Conservation (phyloP, 2,329 filamentous ascomycete genomes). For the Apiospora phragmitis region DNA sequence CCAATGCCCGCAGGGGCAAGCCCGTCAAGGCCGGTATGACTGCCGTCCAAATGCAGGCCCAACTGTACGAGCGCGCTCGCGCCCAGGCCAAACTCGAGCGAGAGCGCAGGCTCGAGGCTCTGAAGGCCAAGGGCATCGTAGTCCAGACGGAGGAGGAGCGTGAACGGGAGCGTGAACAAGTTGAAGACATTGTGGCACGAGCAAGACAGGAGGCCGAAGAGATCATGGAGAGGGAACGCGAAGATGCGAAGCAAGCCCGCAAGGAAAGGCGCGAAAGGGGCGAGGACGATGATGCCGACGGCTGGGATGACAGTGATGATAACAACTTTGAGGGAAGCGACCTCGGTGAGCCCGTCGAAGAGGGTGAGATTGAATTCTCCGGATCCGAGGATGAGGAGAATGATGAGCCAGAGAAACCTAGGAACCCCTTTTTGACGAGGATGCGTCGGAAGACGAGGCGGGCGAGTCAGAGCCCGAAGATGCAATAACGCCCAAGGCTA, state of each 20-base stretch:
- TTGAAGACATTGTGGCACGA: conserved; percentile 86
- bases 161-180: conserved; percentile 75
- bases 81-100: conserved; percentile 79
- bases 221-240: conserved; percentile 76
- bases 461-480: conserved; percentile 32
- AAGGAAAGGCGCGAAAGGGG: conserved; percentile 43
- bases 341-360: conserved; percentile 42
- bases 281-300: conserved; percentile 52
- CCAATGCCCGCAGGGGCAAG: conserved; percentile 44
- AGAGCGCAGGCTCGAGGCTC: conserved; percentile 71
- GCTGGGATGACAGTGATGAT: conserved; percentile 58
- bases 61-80: conserved; percentile 70
- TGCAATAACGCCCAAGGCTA: conserved; percentile 17
- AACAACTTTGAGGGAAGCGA: conserved; percentile 38
- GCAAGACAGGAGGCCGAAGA: conserved; percentile 79
- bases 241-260: conserved; percentile 66
- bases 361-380: conserved; percentile 36
- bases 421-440: conserved; percentile 33
- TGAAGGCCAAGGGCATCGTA: conserved; percentile 77
- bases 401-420: conserved; percentile 26
- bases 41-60: conserved; percentile 65
- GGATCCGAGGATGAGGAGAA: conserved; percentile 40
- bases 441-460: conserved; percentile 34
- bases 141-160: conserved; percentile 86
- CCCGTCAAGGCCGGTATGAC: conserved; percentile 61